Conservation (phyloP, 1,139 yeast species). For the Taphrina pruni region DNA sequence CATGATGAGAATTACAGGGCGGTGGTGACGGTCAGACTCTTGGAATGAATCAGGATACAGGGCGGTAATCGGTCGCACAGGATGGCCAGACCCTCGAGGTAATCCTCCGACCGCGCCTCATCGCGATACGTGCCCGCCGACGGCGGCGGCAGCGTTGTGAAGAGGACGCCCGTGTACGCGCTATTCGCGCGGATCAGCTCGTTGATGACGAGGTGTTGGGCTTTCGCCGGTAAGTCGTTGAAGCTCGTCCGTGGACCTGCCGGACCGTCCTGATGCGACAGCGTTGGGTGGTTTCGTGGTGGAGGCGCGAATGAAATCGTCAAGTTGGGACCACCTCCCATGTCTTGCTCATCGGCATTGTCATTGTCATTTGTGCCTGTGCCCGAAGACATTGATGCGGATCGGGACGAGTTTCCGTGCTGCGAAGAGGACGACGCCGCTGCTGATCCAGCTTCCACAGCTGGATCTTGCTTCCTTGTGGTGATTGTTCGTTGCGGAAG, state of each 20-base stretch:
- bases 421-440: not conserved
- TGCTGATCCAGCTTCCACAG: not conserved
- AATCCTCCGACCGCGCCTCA: slow-evolving; percentile 71
- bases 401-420: not conserved
- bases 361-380: not conserved
- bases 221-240: slow-evolving; percentile 85
- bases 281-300: slow-evolving; percentile 18
- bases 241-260: slow-evolving; percentile 55
- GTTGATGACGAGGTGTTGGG: slow-evolving; percentile 86
- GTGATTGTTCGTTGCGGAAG: slow-evolving; percentile 1
- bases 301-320: slow-evolving; percentile 26
- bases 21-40: slow-evolving; percentile 93
- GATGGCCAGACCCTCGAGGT: slow-evolving; percentile 73
- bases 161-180: slow-evolving; percentile 67
- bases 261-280: too few relatives aligned
- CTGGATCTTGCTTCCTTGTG: not conserved
- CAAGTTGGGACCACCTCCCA: not conserved
- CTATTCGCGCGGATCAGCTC: slow-evolving; percentile 78
- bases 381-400: not conserved
- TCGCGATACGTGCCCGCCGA: slow-evolving; percentile 76
- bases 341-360: slow-evolving; percentile 1
- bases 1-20: slow-evolving; percentile 58
- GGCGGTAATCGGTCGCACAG: slow-evolving; percentile 89
- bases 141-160: slow-evolving; percentile 91
- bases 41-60: slow-evolving; percentile 77